Conservation (phyloP, 2,329 filamentous ascomycete species). For the Dryadomyces quercivorus region DNA sequence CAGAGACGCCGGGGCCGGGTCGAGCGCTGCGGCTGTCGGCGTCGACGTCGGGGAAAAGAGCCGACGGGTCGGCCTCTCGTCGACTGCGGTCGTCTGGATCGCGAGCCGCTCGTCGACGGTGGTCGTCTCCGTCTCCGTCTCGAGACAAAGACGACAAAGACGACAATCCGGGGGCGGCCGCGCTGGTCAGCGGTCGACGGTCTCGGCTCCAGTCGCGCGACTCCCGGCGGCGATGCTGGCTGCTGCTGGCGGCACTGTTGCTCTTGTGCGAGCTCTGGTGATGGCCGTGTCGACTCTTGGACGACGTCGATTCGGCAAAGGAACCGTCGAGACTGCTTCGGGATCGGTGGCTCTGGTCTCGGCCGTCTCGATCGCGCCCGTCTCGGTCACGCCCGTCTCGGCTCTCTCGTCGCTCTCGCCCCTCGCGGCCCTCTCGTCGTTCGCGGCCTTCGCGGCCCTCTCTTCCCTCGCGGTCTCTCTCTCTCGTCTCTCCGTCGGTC, state of each 20-base stretch:
- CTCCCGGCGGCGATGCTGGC: constrained; percentile 14
- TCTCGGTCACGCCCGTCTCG: not conserved
- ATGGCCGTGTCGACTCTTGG: constrained; percentile 3
- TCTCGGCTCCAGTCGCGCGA: constrained; percentile 20
- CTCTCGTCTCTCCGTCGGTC: constrained; percentile 11
- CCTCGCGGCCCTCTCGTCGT: constrained; percentile 7
- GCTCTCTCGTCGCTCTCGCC: not conserved
- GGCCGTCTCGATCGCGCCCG: too few species aligned
- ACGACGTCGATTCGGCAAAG: not conserved
- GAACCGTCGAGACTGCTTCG: too few species aligned
- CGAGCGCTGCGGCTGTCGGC: not conserved
- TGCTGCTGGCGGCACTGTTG: not conserved
- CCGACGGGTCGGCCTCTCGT: not conserved
- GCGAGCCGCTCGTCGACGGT: constrained; percentile 2
- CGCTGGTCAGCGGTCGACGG: constrained; percentile 1
- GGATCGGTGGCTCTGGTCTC: not conserved
- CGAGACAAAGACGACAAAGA: not conserved
- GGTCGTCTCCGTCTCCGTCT: constrained; percentile 8
- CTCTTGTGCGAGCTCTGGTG: not conserved
- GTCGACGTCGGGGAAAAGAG: not conserved
- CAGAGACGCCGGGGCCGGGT: too few species aligned
- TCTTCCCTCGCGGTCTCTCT: constrained; percentile 11
- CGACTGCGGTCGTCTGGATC: constrained; percentile 14
- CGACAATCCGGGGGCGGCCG: too few species aligned
- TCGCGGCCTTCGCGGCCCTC: constrained; percentile 7